Evolutionary conservation across 2,329 filamentous ascomycete genomes (phyloP), one percentile per base, ranked within the genome.

Genomic region (Botrytis byssoidea): DNA sequence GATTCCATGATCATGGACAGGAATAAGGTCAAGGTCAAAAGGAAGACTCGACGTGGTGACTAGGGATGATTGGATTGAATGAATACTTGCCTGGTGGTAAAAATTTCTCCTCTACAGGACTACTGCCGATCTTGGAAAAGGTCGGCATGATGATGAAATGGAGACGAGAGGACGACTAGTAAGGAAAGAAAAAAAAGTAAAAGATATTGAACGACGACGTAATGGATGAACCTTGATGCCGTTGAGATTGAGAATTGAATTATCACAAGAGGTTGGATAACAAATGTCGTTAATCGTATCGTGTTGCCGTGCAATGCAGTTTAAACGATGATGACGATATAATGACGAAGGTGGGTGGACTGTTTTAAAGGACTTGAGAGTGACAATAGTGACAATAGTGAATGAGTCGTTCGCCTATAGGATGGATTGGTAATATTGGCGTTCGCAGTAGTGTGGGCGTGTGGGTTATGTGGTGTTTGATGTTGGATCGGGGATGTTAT

Each of bases 321-420:
- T 29, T 55, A 40, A 16, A 51, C 14, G 65, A 40, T 35, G 46
- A 51, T 67, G 64, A 68, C 64, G 64, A 67, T n/a, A 35, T 55
- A 32, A 57, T 68, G 35, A 55, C 48, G 65, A 68, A 32, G n/a
- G 35, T 57, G 65, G 65, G 40, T 25, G 10, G 35, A n/a, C 32
- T n/a, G n/a, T 37, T 37, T 48, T 40, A 67, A 35, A 35, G 65
- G 0, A 20, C 12, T 37, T 20, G n/a, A 51, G 44, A 29, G 65
- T 57, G 35, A 42, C 1, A 42, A 35, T 64, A 29, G 65, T 57
- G 35, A 42, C 1, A 42, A 35, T 64, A 64, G 61, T 20, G 40
- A 20, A n/a, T 10, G 9, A 18, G 10, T 18, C 25, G 51, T 55
- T 2, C 12, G 25, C 51, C 51, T 55, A 55, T 55, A 29, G 51